Evolutionary conservation across 2,329 filamentous ascomycete genomes (phyloP).

Genomic region (Colletotrichum orbiculare): DNA sequence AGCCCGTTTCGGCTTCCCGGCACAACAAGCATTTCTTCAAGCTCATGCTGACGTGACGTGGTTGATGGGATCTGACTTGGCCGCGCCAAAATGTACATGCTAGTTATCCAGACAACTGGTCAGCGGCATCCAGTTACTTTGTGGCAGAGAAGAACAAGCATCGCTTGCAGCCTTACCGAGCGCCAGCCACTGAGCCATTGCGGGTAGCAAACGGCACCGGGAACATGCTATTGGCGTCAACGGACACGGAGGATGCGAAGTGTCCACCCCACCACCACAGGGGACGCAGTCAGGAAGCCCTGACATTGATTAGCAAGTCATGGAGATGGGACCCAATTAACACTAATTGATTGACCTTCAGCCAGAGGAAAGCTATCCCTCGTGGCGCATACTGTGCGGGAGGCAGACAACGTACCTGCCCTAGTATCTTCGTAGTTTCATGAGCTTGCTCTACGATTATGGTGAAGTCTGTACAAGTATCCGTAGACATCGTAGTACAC

Average conservation of each 20-base stretch:
- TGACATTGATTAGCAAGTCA: neutral
- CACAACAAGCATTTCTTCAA: constrained; percentile 27
- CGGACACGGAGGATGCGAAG: neutral
- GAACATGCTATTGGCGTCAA: constrained; percentile 2
- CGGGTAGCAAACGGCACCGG: neutral
- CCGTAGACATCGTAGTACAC: no score
- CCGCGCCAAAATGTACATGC: neutral
- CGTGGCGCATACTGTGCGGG: constrained; percentile 8
- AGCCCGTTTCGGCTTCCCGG: neutral
- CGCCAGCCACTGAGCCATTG: neutral
- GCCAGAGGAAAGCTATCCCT: constrained; percentile 2
- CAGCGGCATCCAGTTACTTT: no score
- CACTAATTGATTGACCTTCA: constrained; percentile 21
- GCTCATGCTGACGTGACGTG: neutral
- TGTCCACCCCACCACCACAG: neutral
- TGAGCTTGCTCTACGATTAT: no score
- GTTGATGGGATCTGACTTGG: constrained; percentile 10
- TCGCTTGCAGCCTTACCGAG: constrained; percentile 14
- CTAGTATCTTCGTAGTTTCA: no score
- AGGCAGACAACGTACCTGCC: no score
- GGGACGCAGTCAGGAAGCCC: neutral
- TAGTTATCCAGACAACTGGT: neutral
- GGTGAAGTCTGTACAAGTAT: no score
- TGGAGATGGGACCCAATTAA: constrained; percentile 7
- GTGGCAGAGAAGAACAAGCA: constrained; percentile 22